Evolutionary conservation across 441 rosid species (phyloP), one percentile per base, ranked within the genome.

Genomic region (Erodium trifolium): DNA sequence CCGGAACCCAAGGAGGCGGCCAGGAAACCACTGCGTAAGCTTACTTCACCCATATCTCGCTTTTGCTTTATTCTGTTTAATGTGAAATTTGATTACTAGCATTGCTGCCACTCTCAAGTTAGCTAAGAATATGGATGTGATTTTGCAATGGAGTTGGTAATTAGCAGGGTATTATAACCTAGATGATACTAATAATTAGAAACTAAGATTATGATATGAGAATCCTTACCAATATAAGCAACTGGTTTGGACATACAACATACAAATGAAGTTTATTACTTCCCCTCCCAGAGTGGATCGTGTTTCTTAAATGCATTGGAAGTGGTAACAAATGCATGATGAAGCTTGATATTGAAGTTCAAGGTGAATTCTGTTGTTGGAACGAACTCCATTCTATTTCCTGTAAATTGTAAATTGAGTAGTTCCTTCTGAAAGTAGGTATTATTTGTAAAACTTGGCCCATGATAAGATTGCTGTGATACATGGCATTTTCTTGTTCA

Each of bases 1-100:
- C 96, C 13, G 98, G 93, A 13, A 87, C 98, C 62, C 96, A 93
- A 78, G 98, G 98, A 37, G 98, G 98, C 53, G 98, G 98, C 41
- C 98, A 93, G 71, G 98, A 93, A 82, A 93, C 98, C 53, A 93
- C 98, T 1, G 82, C 98, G 98, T 93, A 78, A 84, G 92, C 69
- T 67, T 37, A 29, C 64, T 37, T 37, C 7, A 37, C 41, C 41
- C 6, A 37, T 37, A 0, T 7, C 41, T 34, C 37, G 5, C 37
- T 34, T 34, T 34, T 34, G 37, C 5, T 34, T 34, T 4, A 7
- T 4, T 37, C 41, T 37, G 8, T 5, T 37, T 37, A 7, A 37
- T 37, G 9, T 37, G 41, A 37, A 37, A 37, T 3, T 31, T 31
- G 34, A 3, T 31, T 31, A 31, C 34, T 31, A 31, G 34, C 34